Base-by-base conservation (phyloP, 2,329 filamentous ascomycete species). In the Xylaria sp. region DNA sequence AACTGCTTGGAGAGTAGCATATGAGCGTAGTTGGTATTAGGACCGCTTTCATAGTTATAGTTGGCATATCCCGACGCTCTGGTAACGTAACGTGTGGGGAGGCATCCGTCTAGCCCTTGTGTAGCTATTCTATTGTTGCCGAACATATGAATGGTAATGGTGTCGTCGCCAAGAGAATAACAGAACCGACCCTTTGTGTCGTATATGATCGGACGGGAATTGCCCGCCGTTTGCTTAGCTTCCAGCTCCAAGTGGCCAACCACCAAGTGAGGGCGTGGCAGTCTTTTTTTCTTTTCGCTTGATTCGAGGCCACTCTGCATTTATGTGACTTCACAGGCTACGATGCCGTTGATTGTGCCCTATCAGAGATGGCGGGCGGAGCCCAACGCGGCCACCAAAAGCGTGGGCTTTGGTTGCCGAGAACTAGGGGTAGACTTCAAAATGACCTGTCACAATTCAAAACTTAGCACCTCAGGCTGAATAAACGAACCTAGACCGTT, bases 141-240 rank as follows among this genome's bases (percentile, higher is more conserved):
- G 39, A 55, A 23, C 52, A 55, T 52, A 34, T 41, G 45, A 45
- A 36, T 25, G 36, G 34, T 46, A 20, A 4, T 36, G 8, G 63
- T 41, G 45, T 62, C 30, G 58, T 41, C 39, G 57, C 52, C 62
- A 65, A 61, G 58, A 9, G 43, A 39, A 58, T 65, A 58, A 34
- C 43, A 32, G 41, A 48, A 36, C 43, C 9, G 28, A 28, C 57
- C 57, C 25, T 15, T 10, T 53, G 23, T 30, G 48, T 30, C 30
- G 32, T 34, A 30, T 60, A 50, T 39, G 50, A 60, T 25, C n/a
- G 48, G 32, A 46, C 43, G 39, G 25, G 25, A 52, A 59, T 43
- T 62, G 13, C 23, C 34, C 39, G 32, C 39, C n/a, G 18, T 12
- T 46, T 53, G 20, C 30, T 39, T 18, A 9, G 13, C 39, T 45